These are phyloP conservation scores for Coelastrella sp. DNA, from an alignment of 139 green algal genomes.

Conservation along the genomic window DNA sequence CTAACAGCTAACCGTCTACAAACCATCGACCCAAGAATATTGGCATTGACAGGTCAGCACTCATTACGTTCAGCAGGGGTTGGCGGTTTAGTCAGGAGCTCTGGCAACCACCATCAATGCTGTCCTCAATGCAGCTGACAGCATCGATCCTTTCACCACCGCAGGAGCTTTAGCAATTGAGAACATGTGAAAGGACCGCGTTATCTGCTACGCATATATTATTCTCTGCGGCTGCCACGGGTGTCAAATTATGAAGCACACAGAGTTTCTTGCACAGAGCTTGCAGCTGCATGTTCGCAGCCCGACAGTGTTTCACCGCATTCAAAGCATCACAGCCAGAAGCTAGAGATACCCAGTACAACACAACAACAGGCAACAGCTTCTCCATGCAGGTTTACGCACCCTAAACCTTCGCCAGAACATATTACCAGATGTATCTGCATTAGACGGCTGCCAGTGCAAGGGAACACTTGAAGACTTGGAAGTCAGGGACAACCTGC, in stretches of 20 bases:
- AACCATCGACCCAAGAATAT: conserved; percentile 75
- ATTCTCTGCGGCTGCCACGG: too few relatives aligned
- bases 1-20: conserved; percentile 88
- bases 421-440: conserved; percentile 68
- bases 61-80: too few relatives aligned
- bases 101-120: too few relatives aligned
- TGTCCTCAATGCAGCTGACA: too few relatives aligned
- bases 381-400: conserved; percentile 64
- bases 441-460: conserved; percentile 40
- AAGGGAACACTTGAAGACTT: conserved; percentile 72
- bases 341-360: neutral
- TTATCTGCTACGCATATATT: too few relatives aligned
- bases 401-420: conserved; percentile 91
- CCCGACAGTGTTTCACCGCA: neutral
- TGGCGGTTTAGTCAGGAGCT: too few relatives aligned
- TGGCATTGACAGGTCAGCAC: conserved; percentile 72
- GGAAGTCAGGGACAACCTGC: conserved; percentile 89
- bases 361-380: neutral
- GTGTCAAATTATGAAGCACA: too few relatives aligned
- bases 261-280: neutral
- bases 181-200: too few relatives aligned
- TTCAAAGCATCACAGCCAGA: neutral
- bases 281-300: neutral
- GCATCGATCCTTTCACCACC: too few relatives aligned
- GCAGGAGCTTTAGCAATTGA: too few relatives aligned